These are phyloP conservation scores for Noccaea caerulescens DNA, from an alignment of 345 rosid genomes.

Conservation along the genomic window DNA sequence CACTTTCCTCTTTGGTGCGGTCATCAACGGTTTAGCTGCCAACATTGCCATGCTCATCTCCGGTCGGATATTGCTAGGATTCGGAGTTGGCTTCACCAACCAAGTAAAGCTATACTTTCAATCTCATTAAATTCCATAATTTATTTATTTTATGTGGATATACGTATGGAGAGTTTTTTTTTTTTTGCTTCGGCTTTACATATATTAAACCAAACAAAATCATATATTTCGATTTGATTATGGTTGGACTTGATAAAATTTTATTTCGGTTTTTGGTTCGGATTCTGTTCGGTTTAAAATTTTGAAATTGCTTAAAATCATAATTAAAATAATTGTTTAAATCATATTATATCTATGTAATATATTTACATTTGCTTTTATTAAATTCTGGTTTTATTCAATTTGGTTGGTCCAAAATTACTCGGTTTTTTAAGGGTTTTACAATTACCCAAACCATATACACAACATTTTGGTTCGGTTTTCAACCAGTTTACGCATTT, in stretches of 20 bases:
- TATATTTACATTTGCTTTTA: neutral
- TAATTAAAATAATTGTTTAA: neutral
- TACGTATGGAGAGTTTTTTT: neutral
- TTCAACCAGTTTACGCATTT: neutral
- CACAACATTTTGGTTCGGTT: neutral
- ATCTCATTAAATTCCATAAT: neutral
- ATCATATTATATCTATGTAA: too few species aligned
- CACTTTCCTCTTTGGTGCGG: conserved; percentile 73
- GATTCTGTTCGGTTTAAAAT: too few species aligned
- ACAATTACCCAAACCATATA: neutral
- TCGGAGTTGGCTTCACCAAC: conserved; percentile 92
- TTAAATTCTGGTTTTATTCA: neutral
- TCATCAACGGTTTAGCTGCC: conserved; percentile 72
- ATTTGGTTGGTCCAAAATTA: neutral
- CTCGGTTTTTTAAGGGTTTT: neutral
- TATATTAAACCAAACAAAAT: neutral
- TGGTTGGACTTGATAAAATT: neutral
- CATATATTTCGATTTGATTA: neutral
- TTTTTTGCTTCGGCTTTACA: neutral
- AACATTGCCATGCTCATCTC: conserved; percentile 73
- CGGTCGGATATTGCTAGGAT: conserved; percentile 83
- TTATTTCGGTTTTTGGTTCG: neutral
- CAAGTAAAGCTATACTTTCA: conserved; percentile 50
- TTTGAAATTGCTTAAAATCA: neutral
- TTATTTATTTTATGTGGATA: neutral